A percentile compares a stretch with the other conserved stretches of the same genome.
phyloP scores from a whole-genome alignment of 1,284 basidiomycete genomes.

The Cutaneotrichosporon arboriforme region DNA sequence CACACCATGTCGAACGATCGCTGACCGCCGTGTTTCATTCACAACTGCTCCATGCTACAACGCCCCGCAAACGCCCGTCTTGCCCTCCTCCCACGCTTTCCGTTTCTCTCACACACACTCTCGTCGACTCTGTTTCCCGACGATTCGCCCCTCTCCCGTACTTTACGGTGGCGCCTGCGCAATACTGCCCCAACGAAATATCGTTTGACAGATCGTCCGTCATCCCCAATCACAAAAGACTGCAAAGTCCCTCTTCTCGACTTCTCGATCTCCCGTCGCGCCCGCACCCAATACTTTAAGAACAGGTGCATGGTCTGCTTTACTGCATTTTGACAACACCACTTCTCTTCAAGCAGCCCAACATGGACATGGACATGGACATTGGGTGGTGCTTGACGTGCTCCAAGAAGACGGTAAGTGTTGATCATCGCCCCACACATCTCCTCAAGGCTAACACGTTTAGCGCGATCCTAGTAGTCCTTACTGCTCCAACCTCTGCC shows the following conservation, averaged over 20 bases:
- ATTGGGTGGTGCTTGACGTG: conserved; percentile 22
- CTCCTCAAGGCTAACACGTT: background rate
- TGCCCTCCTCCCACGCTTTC: background rate
- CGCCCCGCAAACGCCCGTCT: background rate
- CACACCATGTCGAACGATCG: background rate
- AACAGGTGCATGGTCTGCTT: background rate
- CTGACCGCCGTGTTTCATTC: background rate
- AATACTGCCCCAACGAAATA: too few species aligned
- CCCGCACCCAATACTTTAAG: background rate
- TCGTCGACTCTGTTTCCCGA: background rate
- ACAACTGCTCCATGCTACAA: too few species aligned
- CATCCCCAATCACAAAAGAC: background rate
- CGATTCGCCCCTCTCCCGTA: too few species aligned
- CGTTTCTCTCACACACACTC: background rate
- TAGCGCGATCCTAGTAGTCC: conserved; percentile 34
- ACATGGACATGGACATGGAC: conserved; percentile 25
- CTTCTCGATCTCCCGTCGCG: background rate
- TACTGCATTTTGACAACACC: background rate
- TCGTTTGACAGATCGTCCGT: background rate
- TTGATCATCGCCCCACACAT: background rate
- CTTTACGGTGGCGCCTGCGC: too few species aligned
- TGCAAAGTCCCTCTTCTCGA: background rate
- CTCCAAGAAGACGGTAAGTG: conserved; percentile 38
- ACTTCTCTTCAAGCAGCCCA: background rate
- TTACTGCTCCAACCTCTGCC: conserved; percentile 41